phyloP scores from a whole-genome alignment of 208 protist genomes.

The Acanthamoeba quina region DNA sequence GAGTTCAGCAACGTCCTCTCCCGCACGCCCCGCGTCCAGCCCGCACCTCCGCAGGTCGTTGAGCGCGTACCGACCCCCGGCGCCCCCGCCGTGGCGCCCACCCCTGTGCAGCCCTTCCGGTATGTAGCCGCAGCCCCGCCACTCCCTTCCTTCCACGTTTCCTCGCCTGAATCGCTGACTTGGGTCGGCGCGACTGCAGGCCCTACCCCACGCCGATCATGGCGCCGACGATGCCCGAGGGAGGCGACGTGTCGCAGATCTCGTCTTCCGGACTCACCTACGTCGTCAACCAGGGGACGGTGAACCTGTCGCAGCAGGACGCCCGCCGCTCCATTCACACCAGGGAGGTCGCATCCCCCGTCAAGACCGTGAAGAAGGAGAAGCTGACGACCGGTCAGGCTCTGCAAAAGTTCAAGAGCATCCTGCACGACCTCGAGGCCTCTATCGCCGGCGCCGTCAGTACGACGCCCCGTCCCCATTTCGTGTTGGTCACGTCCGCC shows the following conservation, averaged over 20 bases:
- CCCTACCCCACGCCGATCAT: slow-evolving; percentile 25
- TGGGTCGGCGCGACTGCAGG: background rate
- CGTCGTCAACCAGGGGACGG: slow-evolving; percentile 70
- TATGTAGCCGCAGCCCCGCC: background rate
- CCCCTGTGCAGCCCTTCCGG: slow-evolving; percentile 1
- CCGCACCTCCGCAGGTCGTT: background rate
- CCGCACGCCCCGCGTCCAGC: slow-evolving; percentile 19
- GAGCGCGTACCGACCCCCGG: background rate
- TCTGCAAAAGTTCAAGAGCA: slow-evolving; percentile 88
- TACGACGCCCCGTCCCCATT: background rate
- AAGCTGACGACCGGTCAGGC: slow-evolving; percentile 85
- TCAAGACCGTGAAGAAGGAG: slow-evolving; percentile 72
- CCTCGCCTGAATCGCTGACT: background rate
- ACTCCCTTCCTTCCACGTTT: background rate
- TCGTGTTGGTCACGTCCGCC: background rate
- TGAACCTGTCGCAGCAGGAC: slow-evolving; percentile 70
- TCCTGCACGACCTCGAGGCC: slow-evolving; percentile 34
- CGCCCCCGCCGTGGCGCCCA: background rate
- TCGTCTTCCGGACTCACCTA: slow-evolving; percentile 47
- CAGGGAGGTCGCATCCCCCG: slow-evolving; percentile 4
- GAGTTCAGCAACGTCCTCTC: slow-evolving; percentile 93
- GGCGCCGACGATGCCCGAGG: background rate
- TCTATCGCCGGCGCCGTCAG: background rate
- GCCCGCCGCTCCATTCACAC: slow-evolving; percentile 62
- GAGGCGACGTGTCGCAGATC: background rate